phyloP scores from a whole-genome alignment of 2,329 filamentous ascomycete species.

The Coleophoma crateriformis region DNA sequence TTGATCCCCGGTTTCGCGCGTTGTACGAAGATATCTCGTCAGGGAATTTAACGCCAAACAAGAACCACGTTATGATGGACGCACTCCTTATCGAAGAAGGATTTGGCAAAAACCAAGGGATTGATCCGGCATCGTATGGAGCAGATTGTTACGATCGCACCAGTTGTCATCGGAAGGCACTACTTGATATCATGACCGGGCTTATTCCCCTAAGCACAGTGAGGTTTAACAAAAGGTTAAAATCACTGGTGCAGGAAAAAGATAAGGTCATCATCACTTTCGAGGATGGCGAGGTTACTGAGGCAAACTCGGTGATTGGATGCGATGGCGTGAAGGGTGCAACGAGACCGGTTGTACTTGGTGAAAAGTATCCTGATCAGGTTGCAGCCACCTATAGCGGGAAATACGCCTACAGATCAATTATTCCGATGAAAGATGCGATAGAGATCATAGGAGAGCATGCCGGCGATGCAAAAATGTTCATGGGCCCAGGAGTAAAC shows the following conservation, averaged over 20 bases:
- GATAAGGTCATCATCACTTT: conserved; percentile 26
- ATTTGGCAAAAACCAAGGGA: conserved; percentile 30
- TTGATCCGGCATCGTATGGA: conserved; percentile 30
- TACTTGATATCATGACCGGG: conserved; percentile 36
- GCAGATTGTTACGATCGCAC: conserved; percentile 31
- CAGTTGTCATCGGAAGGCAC: conserved; percentile 34
- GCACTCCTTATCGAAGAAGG: conserved; percentile 33
- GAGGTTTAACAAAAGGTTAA: conserved; percentile 23
- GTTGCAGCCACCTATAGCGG: conserved; percentile 36
- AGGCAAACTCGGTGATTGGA: conserved; percentile 27
- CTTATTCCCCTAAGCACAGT: conserved; percentile 28
- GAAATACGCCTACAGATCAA: conserved; percentile 53
- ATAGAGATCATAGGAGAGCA: conserved; percentile 34
- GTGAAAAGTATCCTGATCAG: conserved; percentile 20
- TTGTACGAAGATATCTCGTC: conserved; percentile 33
- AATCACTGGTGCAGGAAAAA: neutral
- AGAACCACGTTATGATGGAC: conserved; percentile 35
- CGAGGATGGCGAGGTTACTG: conserved; percentile 32
- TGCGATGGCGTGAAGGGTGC: conserved; percentile 54
- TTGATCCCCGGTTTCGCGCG: conserved; percentile 30
- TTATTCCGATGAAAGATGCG: conserved; percentile 51
- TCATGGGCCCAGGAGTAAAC: conserved; percentile 37
- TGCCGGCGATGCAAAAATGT: conserved; percentile 34
- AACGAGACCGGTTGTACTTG: conserved; percentile 44
- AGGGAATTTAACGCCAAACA: conserved; percentile 30